Evolutionary conservation across 257 asterid genomes (phyloP).

Genomic region (Pogostemon cablin): DNA sequence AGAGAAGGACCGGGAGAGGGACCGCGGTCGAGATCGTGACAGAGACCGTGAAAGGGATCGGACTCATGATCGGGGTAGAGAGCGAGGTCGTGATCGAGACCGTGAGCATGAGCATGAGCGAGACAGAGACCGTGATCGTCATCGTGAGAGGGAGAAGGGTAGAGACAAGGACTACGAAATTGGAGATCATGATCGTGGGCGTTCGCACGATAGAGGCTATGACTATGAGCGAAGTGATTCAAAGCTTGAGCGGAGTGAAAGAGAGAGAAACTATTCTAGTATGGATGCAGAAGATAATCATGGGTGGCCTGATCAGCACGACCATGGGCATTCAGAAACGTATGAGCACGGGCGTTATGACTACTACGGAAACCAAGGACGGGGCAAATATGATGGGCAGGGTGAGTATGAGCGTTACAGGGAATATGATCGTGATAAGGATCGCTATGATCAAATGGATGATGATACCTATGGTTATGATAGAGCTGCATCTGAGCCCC

Average conservation of each 20-base stretch:
- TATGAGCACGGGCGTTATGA: constrained; percentile 55
- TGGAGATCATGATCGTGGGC: constrained; percentile 50
- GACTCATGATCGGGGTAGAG: constrained; percentile 60
- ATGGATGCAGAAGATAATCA: constrained; percentile 55
- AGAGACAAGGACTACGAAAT: constrained; percentile 48
- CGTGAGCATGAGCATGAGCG: constrained; percentile 41
- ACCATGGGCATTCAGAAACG: too few relatives aligned
- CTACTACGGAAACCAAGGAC: constrained; percentile 58
- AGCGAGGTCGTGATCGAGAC: constrained; percentile 49
- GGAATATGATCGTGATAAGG: constrained; percentile 63
- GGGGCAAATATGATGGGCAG: constrained; percentile 30
- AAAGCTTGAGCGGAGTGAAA: constrained; percentile 37
- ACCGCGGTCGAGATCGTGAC: constrained; percentile 60
- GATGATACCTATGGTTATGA: constrained; percentile 39
- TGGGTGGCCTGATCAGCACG: constrained; percentile 36
- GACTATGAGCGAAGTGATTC: too few relatives aligned
- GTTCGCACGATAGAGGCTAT: constrained; percentile 45
- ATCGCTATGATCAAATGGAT: constrained; percentile 73
- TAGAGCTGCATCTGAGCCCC: constrained; percentile 53
- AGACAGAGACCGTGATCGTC: constrained; percentile 39
- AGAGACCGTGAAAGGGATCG: constrained; percentile 59
- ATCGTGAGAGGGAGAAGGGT: constrained; percentile 54
- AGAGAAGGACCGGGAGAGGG: constrained; percentile 70
- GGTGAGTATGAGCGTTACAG: too few relatives aligned
- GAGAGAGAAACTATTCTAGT: constrained; percentile 30